phyloP scores from a whole-genome alignment of 371 early-diverging fungal species.

The Rhizopus arrhizus region DNA sequence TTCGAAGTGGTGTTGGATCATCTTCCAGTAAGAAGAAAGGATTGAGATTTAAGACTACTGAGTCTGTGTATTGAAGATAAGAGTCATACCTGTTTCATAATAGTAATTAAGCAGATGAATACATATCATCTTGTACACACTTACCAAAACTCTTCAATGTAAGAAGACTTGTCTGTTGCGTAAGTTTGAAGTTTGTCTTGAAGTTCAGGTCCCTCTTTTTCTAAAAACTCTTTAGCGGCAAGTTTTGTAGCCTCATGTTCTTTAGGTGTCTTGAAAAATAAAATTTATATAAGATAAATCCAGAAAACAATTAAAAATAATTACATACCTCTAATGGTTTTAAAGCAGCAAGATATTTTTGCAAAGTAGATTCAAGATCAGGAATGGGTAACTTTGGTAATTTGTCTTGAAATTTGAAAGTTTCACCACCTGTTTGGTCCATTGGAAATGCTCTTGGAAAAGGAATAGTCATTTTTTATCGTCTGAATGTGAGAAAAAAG shows the following conservation, averaged over 20 bases:
- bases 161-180: conserved; percentile 59
- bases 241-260: conserved; percentile 67
- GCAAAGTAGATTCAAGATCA: conserved; percentile 77
- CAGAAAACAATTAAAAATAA: neutral
- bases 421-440: conserved; percentile 31
- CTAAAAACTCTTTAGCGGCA: conserved; percentile 71
- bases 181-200: conserved; percentile 76
- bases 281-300: neutral
- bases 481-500: conserved; percentile 8
- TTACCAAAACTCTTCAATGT: conserved; percentile 62
- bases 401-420: conserved; percentile 59
- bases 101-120: neutral
- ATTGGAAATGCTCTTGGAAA: conserved; percentile 6
- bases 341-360: conserved; percentile 72
- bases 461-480: conserved; percentile 12
- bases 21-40: conserved; percentile 58
- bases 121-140: neutral
- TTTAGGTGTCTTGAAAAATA: conserved; percentile 35
- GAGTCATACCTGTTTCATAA: conserved; percentile 42
- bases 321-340: conserved; percentile 70
- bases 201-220: conserved; percentile 73
- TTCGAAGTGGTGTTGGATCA: conserved; percentile 55
- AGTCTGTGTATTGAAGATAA: conserved; percentile 48
- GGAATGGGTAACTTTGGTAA: conserved; percentile 89
- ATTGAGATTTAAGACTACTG: conserved; percentile 56